These are phyloP conservation scores for Suillus discolor DNA, from an alignment of 768 basidiomycete genomes.

Conservation along the genomic window DNA sequence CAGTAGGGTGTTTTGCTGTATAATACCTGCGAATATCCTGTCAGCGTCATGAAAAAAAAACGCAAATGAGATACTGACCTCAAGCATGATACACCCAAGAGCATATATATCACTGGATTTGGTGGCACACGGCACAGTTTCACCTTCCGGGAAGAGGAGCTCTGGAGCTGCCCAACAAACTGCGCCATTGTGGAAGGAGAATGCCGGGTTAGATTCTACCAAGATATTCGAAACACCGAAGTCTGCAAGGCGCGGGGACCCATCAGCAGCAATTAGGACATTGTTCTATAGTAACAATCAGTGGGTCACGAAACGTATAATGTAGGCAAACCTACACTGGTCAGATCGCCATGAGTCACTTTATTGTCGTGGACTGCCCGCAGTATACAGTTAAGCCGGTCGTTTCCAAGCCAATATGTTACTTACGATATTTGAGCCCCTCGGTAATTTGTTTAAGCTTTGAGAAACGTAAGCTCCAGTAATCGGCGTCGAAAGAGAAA, in stretches of 20 bases:
- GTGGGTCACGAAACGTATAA: neutral
- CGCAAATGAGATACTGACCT: slow-evolving; percentile 30
- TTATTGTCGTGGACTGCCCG: slow-evolving; percentile 5
- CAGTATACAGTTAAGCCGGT: neutral
- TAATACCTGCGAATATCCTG: slow-evolving; percentile 14
- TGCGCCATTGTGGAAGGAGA: slow-evolving; percentile 24
- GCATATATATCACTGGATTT: slow-evolving; percentile 45
- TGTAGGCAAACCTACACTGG: slow-evolving; percentile 3
- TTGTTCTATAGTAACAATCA: slow-evolving; percentile 6
- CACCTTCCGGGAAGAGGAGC: slow-evolving; percentile 19
- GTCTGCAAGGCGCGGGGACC: slow-evolving; percentile 43
- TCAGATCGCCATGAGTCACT: slow-evolving; percentile 13
- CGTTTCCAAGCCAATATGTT: neutral
- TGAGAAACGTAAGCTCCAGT: neutral
- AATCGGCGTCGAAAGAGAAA: neutral
- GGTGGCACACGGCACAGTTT: slow-evolving; percentile 10
- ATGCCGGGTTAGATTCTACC: slow-evolving; percentile 24
- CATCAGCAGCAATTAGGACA: slow-evolving; percentile 39
- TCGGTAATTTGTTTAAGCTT: slow-evolving; percentile 27
- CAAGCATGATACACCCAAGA: slow-evolving; percentile 39
- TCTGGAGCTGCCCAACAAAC: slow-evolving; percentile 47
- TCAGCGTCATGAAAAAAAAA: neutral
- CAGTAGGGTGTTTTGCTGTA: slow-evolving; percentile 28
- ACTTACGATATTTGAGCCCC: slow-evolving; percentile 26
- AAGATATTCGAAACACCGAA: slow-evolving; percentile 46